Evolutionary conservation across 768 basidiomycete genomes (phyloP).

Genomic region (Phaffia australis): DNA sequence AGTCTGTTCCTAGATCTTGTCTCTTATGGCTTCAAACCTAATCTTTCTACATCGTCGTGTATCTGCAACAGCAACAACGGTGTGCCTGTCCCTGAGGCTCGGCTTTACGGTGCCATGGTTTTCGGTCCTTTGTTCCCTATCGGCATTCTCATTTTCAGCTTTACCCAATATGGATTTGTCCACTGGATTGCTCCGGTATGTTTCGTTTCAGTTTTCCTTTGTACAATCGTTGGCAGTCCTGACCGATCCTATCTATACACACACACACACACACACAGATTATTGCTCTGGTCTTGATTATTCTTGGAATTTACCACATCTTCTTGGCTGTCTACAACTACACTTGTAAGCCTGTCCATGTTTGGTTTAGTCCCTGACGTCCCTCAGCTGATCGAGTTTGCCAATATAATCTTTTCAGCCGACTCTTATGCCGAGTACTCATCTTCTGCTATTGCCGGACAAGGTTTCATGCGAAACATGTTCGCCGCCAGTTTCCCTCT

Average conservation of each 20-base stretch:
- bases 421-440: constrained; percentile 29
- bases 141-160: constrained; percentile 60
- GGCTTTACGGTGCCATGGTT: constrained; percentile 23
- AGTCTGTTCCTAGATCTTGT: not conserved
- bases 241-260: not conserved
- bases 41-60: constrained; percentile 28
- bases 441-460: constrained; percentile 29
- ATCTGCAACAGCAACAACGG: constrained; percentile 4
- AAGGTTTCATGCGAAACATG: constrained; percentile 29
- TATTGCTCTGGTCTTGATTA: constrained; percentile 24
- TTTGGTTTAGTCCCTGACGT: no score
- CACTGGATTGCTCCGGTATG: constrained; percentile 55
- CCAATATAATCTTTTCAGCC: not conserved
- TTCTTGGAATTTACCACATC: constrained; percentile 56
- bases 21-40: constrained; percentile 46
- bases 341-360: no score
- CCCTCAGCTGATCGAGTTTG: no score
- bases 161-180: constrained; percentile 50
- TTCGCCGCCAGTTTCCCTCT: constrained; percentile 35
- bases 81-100: constrained; percentile 9
- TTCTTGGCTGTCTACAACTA: constrained; percentile 14
- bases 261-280: constrained; percentile 5
- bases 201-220: not conserved
- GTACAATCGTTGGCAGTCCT: not conserved
- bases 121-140: constrained; percentile 47